Evolutionary conservation across 2,329 filamentous ascomycete species (phyloP).

Genomic region (Alternaria sp.): DNA sequence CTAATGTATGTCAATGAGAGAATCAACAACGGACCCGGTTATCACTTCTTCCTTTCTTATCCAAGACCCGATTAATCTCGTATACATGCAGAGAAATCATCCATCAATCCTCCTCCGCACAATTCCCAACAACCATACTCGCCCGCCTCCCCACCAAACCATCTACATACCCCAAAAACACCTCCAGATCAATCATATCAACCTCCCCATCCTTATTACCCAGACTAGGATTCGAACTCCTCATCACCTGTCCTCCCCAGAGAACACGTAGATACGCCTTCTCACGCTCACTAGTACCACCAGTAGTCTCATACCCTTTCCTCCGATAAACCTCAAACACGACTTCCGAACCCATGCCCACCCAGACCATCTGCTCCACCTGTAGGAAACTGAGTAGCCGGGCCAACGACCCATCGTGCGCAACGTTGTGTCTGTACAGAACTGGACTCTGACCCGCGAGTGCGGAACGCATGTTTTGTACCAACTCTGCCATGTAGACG

Average conservation of each 20-base stretch:
- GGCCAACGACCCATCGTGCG: constrained; percentile 77
- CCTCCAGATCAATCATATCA: constrained; percentile 73
- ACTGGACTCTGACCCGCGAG: constrained; percentile 37
- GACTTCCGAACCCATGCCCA: constrained; percentile 80
- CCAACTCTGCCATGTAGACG: constrained; percentile 76
- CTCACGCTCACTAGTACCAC: not conserved
- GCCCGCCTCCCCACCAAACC: constrained; percentile 66
- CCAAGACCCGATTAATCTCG: not conserved
- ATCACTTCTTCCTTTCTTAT: not conserved
- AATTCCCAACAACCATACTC: constrained; percentile 49
- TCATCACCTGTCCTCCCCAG: constrained; percentile 71
- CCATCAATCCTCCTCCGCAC: constrained; percentile 29
- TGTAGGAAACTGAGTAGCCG: constrained; percentile 73
- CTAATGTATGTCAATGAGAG: not conserved
- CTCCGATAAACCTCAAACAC: constrained; percentile 73
- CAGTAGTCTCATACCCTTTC: not conserved
- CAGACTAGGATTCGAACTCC: constrained; percentile 72
- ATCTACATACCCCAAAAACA: constrained; percentile 73
- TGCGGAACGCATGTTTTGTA: constrained; percentile 65
- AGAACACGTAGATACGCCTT: constrained; percentile 68
- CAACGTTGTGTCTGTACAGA: constrained; percentile 76
- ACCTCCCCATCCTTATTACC: constrained; percentile 56
- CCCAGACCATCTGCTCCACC: constrained; percentile 79
- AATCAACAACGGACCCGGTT: not conserved
- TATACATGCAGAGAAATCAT: not conserved